phyloP scores from a whole-genome alignment of 805 yeast species.

The Pichia scutulata region DNA sequence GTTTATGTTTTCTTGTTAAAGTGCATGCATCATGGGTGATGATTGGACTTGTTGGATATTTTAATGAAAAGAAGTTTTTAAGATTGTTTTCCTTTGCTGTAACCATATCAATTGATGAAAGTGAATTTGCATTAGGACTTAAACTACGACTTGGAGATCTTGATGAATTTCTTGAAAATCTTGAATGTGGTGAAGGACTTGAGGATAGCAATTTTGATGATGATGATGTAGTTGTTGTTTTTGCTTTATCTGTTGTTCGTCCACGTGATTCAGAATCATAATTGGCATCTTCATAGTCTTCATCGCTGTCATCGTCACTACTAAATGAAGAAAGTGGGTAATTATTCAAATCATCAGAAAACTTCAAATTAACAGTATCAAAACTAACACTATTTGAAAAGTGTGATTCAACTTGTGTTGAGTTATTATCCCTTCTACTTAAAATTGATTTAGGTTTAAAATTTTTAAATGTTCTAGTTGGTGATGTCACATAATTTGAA shows the following conservation, averaged over 20 bases:
- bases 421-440: constrained; percentile 2
- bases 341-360: constrained; percentile 18
- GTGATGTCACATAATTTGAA: background rate
- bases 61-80: constrained; percentile 9
- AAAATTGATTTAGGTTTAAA: constrained; percentile 10
- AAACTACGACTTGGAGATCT: constrained; percentile 12
- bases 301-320: constrained; percentile 18
- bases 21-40: constrained; percentile 36
- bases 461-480: background rate
- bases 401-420: constrained; percentile 3
- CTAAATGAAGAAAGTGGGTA: constrained; percentile 11
- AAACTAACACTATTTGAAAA: constrained; percentile 34
- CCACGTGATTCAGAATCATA: background rate
- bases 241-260: background rate
- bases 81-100: background rate
- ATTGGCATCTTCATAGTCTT: background rate
- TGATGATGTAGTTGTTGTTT: background rate
- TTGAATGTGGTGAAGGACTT: background rate
- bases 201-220: background rate
- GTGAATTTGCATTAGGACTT: constrained; percentile 15
- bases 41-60: constrained; percentile 31
- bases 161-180: background rate
- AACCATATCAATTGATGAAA: constrained; percentile 3
- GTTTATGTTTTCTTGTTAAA: constrained; percentile 38
- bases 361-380: constrained; percentile 42